Conservation (phyloP, 2,329 filamentous ascomycete species). For the Raffaelea arxii region DNA sequence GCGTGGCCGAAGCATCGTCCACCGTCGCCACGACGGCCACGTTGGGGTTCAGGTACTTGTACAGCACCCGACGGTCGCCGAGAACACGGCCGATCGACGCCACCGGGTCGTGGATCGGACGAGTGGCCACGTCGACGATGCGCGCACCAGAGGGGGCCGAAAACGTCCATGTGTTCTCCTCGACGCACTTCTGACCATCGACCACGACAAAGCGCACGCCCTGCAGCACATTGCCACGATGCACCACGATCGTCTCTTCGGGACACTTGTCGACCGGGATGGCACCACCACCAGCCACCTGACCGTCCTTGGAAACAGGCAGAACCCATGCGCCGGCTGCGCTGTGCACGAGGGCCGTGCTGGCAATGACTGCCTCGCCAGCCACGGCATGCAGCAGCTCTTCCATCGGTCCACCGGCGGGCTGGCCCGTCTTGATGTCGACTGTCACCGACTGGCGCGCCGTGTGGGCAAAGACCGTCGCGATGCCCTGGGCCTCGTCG, state of each 20-base stretch:
- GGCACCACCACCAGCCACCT: conserved; percentile 18
- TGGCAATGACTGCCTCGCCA: conserved; percentile 21
- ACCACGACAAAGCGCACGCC: conserved; percentile 42
- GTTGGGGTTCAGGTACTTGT: conserved; percentile 94
- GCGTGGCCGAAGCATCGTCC: conserved; percentile 45
- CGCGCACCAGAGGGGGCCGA: conserved; percentile 53
- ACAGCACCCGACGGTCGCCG: conserved; percentile 83
- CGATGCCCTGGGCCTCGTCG: conserved; percentile 44
- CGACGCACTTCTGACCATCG: conserved; percentile 28
- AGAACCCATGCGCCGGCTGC: conserved; percentile 43
- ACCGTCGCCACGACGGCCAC: conserved; percentile 65
- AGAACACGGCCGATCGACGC: conserved; percentile 93
- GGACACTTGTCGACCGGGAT: conserved; percentile 36
- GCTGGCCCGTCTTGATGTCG: conserved; percentile 41
- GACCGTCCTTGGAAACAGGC: conserved; percentile 40
- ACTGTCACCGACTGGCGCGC: conserved; percentile 54
- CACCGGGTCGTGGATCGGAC: conserved; percentile 71
- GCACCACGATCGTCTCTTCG: conserved; percentile 45
- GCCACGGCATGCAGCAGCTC: conserved; percentile 5
- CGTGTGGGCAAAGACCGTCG: conserved; percentile 45
- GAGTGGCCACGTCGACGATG: conserved; percentile 57
- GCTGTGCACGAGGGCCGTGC: conserved; percentile 43
- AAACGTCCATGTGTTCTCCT: conserved; percentile 63
- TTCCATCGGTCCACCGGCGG: conserved; percentile 24
- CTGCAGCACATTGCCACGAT: conserved; percentile 35